These are phyloP conservation scores for Mycena haematopus DNA, from an alignment of 768 basidiomycete species.

Conservation along the genomic window DNA sequence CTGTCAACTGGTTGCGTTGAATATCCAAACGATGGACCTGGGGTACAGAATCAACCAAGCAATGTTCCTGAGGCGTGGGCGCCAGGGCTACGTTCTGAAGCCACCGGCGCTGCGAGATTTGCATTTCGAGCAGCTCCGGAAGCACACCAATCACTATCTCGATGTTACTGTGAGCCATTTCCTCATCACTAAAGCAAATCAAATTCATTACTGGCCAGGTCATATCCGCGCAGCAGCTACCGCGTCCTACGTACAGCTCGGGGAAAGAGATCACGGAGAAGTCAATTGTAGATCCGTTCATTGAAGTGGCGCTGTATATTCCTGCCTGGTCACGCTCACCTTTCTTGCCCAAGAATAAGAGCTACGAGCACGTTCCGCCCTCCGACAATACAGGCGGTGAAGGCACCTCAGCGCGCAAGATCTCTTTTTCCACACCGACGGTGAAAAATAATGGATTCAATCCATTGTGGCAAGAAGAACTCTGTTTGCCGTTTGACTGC, in stretches of 20 bases:
- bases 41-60: slow-evolving; percentile 94
- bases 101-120: slow-evolving; percentile 73
- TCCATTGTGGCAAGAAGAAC: slow-evolving; percentile 82
- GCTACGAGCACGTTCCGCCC: slow-evolving; percentile 20
- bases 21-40: slow-evolving; percentile 95
- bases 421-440: slow-evolving; percentile 63
- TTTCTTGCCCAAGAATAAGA: slow-evolving; percentile 22
- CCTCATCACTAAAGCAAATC: not conserved
- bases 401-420: slow-evolving; percentile 48
- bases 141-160: slow-evolving; percentile 65
- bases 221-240: slow-evolving; percentile 92
- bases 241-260: slow-evolving; percentile 71
- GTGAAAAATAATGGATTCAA: slow-evolving; percentile 95
- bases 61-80: slow-evolving; percentile 92
- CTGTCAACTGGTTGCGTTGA: slow-evolving; percentile 90
- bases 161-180: slow-evolving; percentile 58
- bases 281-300: slow-evolving; percentile 69
- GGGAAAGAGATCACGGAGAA: slow-evolving; percentile 71
- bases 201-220: slow-evolving; percentile 27
- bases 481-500: slow-evolving; percentile 78
- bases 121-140: slow-evolving; percentile 65
- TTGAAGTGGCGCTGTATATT: slow-evolving; percentile 49
- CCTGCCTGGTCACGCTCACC: slow-evolving; percentile 43
- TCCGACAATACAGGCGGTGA: slow-evolving; percentile 28
- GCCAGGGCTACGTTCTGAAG: slow-evolving; percentile 92